Percentiles rank a stretch among this genome's conserved stretches.
These are phyloP conservation scores for Alternaria angustiovoidea DNA, from an alignment of 2,329 filamentous ascomycete species.

Conservation along the genomic window DNA sequence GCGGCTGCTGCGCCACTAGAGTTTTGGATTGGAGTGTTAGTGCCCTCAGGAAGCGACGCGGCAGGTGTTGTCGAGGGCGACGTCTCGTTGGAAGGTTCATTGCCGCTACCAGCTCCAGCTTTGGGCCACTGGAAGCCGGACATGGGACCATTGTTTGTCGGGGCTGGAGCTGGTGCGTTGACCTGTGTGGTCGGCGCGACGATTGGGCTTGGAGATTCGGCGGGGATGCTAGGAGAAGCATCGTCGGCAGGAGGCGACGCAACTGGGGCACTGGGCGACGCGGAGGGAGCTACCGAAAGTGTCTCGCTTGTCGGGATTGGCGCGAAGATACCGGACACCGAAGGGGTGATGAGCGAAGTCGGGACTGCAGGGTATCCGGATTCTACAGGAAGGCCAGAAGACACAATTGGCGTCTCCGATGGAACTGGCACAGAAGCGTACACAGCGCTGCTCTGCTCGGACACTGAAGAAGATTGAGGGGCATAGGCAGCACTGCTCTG, in stretches of 20 bases:
- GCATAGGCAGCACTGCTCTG: slow-evolving; percentile 22
- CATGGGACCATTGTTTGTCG: slow-evolving; percentile 22
- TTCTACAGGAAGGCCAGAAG: slow-evolving; percentile 5
- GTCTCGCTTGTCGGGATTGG: slow-evolving; percentile 18
- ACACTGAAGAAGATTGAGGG: slow-evolving; percentile 20
- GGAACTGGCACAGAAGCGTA: slow-evolving; percentile 21
- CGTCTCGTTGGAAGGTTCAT: slow-evolving; percentile 1
- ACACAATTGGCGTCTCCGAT: slow-evolving; percentile 11
- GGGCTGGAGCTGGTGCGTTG: slow-evolving; percentile 13
- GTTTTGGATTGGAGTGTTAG: slow-evolving; percentile 4
- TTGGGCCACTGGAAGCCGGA: slow-evolving; percentile 34
- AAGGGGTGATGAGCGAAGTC: slow-evolving; percentile 10
- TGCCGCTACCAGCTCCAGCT: slow-evolving; percentile 4
- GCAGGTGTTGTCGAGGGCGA: slow-evolving; percentile 12
- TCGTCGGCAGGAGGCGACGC: slow-evolving; percentile 8
- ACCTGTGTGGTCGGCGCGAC: slow-evolving; percentile 16
- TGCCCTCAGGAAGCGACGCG: slow-evolving; percentile 9
- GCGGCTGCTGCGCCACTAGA: slow-evolving; percentile 7
- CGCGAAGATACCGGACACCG: slow-evolving; percentile 11
- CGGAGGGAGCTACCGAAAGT: background rate
- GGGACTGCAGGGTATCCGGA: slow-evolving; percentile 9
- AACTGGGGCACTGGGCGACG: slow-evolving; percentile 6
- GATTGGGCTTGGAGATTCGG: slow-evolving; percentile 7
- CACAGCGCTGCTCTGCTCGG: slow-evolving; percentile 21
- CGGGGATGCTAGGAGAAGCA: slow-evolving; percentile 1